These are phyloP conservation scores for Smittium mucronatum DNA, from an alignment of 371 early-diverging fungal genomes.

Conservation along the genomic window DNA sequence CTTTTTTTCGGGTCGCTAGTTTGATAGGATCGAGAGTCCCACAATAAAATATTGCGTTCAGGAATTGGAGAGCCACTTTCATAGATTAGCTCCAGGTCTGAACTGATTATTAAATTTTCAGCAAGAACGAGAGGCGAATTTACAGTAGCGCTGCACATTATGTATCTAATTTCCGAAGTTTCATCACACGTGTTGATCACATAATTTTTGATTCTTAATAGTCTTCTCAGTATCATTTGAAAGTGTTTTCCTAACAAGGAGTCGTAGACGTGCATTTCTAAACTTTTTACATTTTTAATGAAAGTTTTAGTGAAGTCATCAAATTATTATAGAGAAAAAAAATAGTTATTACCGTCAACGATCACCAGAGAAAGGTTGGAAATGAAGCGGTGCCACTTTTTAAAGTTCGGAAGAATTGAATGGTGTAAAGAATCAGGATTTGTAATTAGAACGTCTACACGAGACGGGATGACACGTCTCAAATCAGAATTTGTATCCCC, in stretches of 20 bases:
- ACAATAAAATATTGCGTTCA: not conserved
- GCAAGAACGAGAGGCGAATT: constrained; percentile 34
- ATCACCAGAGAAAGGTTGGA: constrained; percentile 43
- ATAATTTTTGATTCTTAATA: constrained; percentile 48
- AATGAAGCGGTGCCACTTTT: constrained; percentile 44
- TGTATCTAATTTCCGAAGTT: constrained; percentile 38
- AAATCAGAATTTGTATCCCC: constrained; percentile 30
- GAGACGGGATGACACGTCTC: constrained; percentile 36
- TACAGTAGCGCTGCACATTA: constrained; percentile 57
- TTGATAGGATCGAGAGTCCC: not conserved
- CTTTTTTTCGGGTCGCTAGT: no score
- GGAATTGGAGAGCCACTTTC: not conserved
- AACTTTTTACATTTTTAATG: not conserved
- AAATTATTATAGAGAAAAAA: constrained; percentile 21
- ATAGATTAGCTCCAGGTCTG: not conserved
- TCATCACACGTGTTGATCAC: constrained; percentile 20
- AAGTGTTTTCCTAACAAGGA: constrained; percentile 55
- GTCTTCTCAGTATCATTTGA: constrained; percentile 47
- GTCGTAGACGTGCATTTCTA: constrained; percentile 57
- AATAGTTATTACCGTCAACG: constrained; percentile 35
- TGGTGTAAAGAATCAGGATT: constrained; percentile 75
- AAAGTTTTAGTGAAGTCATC: not conserved
- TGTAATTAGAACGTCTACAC: constrained; percentile 50
- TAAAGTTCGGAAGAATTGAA: constrained; percentile 46
- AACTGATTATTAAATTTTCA: not conserved